Conservation (phyloP, 371 early-diverging fungal species). For the Haplosporangium sp. region DNA sequence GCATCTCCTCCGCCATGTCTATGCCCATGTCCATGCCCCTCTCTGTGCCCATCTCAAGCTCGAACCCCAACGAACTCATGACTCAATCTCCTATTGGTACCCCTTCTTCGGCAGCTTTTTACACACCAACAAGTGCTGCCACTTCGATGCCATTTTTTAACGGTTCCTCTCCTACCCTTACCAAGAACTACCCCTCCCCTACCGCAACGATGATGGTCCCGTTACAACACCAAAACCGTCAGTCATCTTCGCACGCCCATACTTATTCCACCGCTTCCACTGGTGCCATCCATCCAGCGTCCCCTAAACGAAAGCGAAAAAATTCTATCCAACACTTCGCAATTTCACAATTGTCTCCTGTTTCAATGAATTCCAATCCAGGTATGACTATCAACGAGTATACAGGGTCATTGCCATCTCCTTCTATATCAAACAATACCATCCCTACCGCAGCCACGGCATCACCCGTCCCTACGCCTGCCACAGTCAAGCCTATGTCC, state of each 20-base stretch:
- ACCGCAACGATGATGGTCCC: slow-evolving; percentile 17
- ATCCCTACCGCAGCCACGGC: slow-evolving; percentile 9
- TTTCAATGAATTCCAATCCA: slow-evolving; percentile 7
- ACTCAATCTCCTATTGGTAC: slow-evolving; percentile 9
- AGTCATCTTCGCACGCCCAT: background rate
- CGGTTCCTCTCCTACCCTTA: slow-evolving; percentile 2
- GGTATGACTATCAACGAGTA: slow-evolving; percentile 13
- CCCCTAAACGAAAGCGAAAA: slow-evolving; percentile 29
- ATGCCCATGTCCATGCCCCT: slow-evolving; percentile 39
- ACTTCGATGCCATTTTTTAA: slow-evolving; percentile 22
- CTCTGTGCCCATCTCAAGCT: slow-evolving; percentile 30
- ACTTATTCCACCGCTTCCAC: background rate
- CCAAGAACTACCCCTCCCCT: slow-evolving; percentile 1
- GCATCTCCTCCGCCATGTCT: slow-evolving; percentile 38
- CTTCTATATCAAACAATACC: slow-evolving; percentile 4
- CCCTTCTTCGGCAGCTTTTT: slow-evolving; percentile 10
- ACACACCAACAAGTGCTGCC: slow-evolving; percentile 12
- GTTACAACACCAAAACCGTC: slow-evolving; percentile 20
- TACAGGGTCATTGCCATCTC: slow-evolving; percentile 2
- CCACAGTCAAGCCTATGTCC: slow-evolving; percentile 3
- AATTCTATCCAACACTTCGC: slow-evolving; percentile 23
- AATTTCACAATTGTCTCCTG: slow-evolving; percentile 22
- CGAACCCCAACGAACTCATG: slow-evolving; percentile 20
- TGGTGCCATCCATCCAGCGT: slow-evolving; percentile 10
- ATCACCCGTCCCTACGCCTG: background rate